Percentiles rank a stretch among this genome's conserved stretches.
Evolutionary conservation across 805 yeast genomes (phyloP).

Genomic region (Kodamaea kakaduensis): DNA sequence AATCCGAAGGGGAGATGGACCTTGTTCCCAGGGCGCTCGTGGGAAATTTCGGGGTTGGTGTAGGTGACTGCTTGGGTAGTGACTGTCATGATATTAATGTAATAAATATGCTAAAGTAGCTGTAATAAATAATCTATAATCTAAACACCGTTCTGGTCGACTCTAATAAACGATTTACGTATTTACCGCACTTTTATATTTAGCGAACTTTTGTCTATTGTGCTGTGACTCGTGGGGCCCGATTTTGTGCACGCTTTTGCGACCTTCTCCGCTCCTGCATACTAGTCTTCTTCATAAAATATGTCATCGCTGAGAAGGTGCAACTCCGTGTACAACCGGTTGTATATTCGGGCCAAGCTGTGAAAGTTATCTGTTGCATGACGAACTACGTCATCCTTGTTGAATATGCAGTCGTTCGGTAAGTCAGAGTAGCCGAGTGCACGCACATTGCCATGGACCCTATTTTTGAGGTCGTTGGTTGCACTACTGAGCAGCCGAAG

Average conservation of each 20-base stretch:
- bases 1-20: constrained; percentile 29
- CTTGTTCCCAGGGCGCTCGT: constrained; percentile 11
- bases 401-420: constrained; percentile 6
- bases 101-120: too few relatives aligned
- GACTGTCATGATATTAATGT: constrained; percentile 12
- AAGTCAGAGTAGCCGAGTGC: constrained; percentile 13
- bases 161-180: too few relatives aligned
- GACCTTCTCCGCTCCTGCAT: too few relatives aligned
- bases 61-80: constrained; percentile 14
- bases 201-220: too few relatives aligned
- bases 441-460: constrained; percentile 19
- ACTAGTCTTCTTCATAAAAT: constrained; percentile 16
- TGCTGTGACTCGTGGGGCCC: too few relatives aligned
- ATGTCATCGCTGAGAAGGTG: constrained; percentile 19
- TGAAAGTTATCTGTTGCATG: constrained; percentile 23
- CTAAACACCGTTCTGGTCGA: too few relatives aligned
- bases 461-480: constrained; percentile 15
- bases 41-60: constrained; percentile 23
- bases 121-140: too few relatives aligned
- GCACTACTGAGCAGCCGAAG: constrained; percentile 9
- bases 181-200: too few relatives aligned
- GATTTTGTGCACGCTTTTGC: too few relatives aligned
- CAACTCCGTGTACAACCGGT: constrained; percentile 19
- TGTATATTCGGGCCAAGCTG: constrained; percentile 18
- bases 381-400: constrained; percentile 21